A percentile compares a stretch with the other conserved stretches of the same genome.
Evolutionary conservation across 495 filamentous ascomycete species (phyloP).

Genomic region (Terfezia boudieri): DNA sequence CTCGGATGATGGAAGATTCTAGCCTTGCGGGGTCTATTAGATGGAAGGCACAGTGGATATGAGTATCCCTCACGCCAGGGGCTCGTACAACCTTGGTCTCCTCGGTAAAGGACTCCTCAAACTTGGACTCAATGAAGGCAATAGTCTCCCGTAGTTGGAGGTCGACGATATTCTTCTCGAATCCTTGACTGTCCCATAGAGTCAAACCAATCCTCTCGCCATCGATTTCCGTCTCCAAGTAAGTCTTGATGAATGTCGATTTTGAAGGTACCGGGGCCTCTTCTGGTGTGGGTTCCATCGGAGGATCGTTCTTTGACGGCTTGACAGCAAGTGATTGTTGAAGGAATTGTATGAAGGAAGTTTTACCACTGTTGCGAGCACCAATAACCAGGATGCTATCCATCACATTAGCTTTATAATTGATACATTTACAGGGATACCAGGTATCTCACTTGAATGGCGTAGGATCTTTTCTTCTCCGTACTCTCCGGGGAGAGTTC

Average conservation of each 20-base stretch:
- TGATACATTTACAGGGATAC: neutral
- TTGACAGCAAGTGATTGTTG: conserved; percentile 61
- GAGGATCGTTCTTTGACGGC: conserved; percentile 38
- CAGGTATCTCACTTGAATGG: conserved; percentile 72
- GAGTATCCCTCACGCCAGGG: conserved; percentile 81
- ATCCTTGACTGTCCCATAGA: conserved; percentile 81
- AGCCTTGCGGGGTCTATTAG: conserved; percentile 75
- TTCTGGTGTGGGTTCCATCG: conserved; percentile 29
- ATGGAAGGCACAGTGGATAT: conserved; percentile 90
- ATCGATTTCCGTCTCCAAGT: conserved; percentile 87
- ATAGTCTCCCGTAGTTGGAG: conserved; percentile 79
- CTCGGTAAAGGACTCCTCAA: conserved; percentile 91
- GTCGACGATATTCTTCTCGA: conserved; percentile 86
- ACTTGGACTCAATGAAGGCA: conserved; percentile 87
- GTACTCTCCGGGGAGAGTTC: conserved; percentile 79
- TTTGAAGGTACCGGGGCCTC: conserved; percentile 12
- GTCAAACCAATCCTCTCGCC: conserved; percentile 81
- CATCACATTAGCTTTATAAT: neutral
- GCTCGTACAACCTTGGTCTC: conserved; percentile 94
- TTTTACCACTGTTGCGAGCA: conserved; percentile 75
- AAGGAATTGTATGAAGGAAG: conserved; percentile 90
- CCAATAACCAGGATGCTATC: conserved; percentile 73
- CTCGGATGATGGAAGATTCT: conserved; percentile 47
- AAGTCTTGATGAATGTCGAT: conserved; percentile 24
- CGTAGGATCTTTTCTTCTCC: conserved; percentile 88